phyloP scores from a whole-genome alignment of 2,329 filamentous ascomycete species.

The Corynespora cassiicola region DNA sequence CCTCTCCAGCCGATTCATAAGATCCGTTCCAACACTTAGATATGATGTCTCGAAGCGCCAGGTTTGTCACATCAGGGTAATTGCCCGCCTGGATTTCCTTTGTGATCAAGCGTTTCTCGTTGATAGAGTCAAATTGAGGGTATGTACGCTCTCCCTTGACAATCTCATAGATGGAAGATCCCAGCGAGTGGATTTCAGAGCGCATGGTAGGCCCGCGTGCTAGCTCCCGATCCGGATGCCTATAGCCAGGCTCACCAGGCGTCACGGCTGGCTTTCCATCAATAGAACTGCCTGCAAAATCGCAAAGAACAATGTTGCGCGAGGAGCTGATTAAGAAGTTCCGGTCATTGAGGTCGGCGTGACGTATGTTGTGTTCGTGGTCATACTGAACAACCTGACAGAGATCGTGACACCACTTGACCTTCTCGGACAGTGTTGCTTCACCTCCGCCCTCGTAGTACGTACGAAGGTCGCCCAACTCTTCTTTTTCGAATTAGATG shows the following conservation, averaged over 20 bases:
- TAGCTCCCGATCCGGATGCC: slow-evolving; percentile 2
- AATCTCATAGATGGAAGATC: slow-evolving; percentile 6
- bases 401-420: slow-evolving; percentile 4
- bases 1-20: slow-evolving; percentile 3
- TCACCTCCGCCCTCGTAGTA: slow-evolving; percentile 1
- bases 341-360: slow-evolving; percentile 2
- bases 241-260: slow-evolving; percentile 1
- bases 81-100: slow-evolving; percentile 2
- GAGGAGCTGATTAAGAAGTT: slow-evolving; percentile 2
- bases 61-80: slow-evolving; percentile 1
- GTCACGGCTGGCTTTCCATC: slow-evolving; percentile 2
- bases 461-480: slow-evolving; percentile 1
- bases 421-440: slow-evolving; percentile 1
- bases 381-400: slow-evolving; percentile 3
- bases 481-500: too few relatives aligned
- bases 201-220: neutral
- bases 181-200: slow-evolving; percentile 3
- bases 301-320: slow-evolving; percentile 4
- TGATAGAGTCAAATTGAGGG: slow-evolving; percentile 1
- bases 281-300: slow-evolving; percentile 3
- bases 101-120: slow-evolving; percentile 1
- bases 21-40: slow-evolving; percentile 3
- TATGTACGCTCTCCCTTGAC: slow-evolving; percentile 4
- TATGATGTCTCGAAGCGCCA: slow-evolving; percentile 6
- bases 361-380: slow-evolving; percentile 4